phyloP scores from a whole-genome alignment of 2,329 filamentous ascomycete genomes.

The Pestalotiopsis sp. region DNA sequence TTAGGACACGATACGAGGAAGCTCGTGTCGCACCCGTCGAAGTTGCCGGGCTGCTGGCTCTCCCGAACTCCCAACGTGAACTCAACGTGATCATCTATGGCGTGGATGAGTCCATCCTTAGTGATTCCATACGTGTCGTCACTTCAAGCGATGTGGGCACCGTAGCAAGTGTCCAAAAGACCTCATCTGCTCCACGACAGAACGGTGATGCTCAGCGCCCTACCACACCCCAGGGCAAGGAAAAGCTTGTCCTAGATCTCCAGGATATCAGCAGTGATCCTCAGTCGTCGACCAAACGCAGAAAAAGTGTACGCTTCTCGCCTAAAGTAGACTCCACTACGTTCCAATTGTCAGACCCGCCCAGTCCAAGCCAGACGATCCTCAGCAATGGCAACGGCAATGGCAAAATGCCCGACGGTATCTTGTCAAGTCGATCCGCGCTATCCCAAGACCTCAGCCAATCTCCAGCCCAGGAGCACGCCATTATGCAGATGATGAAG shows the following conservation, averaged over 20 bases:
- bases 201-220: slow-evolving; percentile 18
- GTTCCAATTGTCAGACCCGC: slow-evolving; percentile 56
- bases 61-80: slow-evolving; percentile 59
- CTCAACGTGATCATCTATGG: slow-evolving; percentile 23
- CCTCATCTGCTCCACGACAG: not conserved
- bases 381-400: slow-evolving; percentile 26
- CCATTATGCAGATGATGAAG: not conserved
- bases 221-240: slow-evolving; percentile 16
- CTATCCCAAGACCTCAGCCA: slow-evolving; percentile 15
- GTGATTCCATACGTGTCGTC: not conserved
- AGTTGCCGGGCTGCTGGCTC: slow-evolving; percentile 50
- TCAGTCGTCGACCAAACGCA: slow-evolving; percentile 38
- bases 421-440: slow-evolving; percentile 18
- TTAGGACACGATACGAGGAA: slow-evolving; percentile 62
- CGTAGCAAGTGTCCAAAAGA: not conserved
- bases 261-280: slow-evolving; percentile 13
- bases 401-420: slow-evolving; percentile 20
- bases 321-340: slow-evolving; percentile 68
- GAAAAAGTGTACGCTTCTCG: slow-evolving; percentile 73
- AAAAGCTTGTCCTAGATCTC: slow-evolving; percentile 16
- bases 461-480: not conserved
- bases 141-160: not conserved
- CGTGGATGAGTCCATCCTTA: slow-evolving; percentile 3
- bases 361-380: slow-evolving; percentile 43
- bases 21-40: slow-evolving; percentile 48